These are phyloP conservation scores for Sphagnum fallax DNA, from an alignment of 228 moss, liverwort and hornwort species.

Conservation along the genomic window DNA sequence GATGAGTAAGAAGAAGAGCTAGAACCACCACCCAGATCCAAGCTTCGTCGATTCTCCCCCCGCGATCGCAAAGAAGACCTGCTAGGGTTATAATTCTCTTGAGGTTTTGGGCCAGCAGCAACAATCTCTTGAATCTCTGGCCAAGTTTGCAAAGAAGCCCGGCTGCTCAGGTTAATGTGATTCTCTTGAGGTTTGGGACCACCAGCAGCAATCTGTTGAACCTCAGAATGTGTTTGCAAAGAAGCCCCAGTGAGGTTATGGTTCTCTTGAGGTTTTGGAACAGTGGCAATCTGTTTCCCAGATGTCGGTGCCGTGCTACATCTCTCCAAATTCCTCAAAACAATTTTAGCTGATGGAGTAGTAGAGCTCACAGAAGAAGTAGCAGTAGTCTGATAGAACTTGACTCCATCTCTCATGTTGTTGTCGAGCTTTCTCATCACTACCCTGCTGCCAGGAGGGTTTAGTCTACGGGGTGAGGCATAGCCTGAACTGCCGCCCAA, in stretches of 20 bases:
- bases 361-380: too few species aligned
- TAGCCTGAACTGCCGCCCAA: too few species aligned
- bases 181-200: conserved; percentile 45
- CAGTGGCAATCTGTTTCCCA: conserved; percentile 4
- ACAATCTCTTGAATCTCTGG: neutral
- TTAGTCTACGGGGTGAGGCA: too few species aligned
- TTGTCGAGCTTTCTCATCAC: too few species aligned
- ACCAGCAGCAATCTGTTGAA: neutral
- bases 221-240: conserved; percentile 46
- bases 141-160: conserved; percentile 66
- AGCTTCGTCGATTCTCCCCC: conserved; percentile 71
- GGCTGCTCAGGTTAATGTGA: conserved; percentile 18
- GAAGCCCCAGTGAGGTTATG: conserved; percentile 33
- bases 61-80: conserved; percentile 70
- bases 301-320: conserved; percentile 18
- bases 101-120: conserved; percentile 38
- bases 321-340: too few species aligned
- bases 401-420: too few species aligned
- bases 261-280: conserved; percentile 44
- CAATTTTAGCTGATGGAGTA: too few species aligned
- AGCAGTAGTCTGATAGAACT: too few species aligned
- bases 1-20: conserved; percentile 44
- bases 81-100: conserved; percentile 28
- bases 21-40: conserved; percentile 14
- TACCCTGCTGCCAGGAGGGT: too few species aligned